These are phyloP conservation scores for Paxillus involutus DNA, from an alignment of 768 basidiomycete genomes.

Conservation along the genomic window DNA sequence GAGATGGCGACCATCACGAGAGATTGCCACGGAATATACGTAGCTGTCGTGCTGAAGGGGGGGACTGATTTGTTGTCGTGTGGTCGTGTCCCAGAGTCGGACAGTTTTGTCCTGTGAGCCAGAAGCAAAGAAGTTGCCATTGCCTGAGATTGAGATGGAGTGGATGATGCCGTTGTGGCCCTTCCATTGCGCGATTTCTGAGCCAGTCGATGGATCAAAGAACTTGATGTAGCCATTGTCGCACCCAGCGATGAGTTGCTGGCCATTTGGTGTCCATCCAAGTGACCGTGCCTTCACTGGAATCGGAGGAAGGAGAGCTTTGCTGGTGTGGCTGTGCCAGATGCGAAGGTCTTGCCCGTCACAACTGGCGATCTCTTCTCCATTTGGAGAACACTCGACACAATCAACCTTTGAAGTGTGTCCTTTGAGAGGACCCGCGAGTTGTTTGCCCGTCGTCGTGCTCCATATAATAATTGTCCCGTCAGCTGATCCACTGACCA, in stretches of 20 bases:
- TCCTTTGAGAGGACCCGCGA: constrained; percentile 1
- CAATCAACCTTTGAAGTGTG: neutral
- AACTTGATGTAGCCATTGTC: neutral
- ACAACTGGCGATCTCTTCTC: neutral
- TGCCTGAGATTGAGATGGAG: constrained; percentile 7
- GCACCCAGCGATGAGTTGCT: neutral
- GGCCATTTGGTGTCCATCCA: neutral
- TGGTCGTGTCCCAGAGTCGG: constrained; percentile 12
- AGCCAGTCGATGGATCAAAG: constrained; percentile 3
- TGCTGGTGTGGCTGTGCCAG: neutral
- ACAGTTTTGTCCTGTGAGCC: constrained; percentile 13
- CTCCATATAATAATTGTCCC: constrained; percentile 3
- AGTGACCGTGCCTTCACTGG: neutral
- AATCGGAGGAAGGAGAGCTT: neutral
- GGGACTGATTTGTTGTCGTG: neutral
- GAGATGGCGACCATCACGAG: constrained; percentile 1
- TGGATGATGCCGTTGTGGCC: constrained; percentile 8
- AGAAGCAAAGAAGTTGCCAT: constrained; percentile 8
- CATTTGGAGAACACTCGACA: constrained; percentile 4
- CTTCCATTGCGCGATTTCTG: neutral
- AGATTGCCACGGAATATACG: neutral
- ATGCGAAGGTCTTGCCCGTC: neutral
- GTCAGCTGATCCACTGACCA: constrained; percentile 5
- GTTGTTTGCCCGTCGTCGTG: neutral
- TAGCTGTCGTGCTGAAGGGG: neutral